These are phyloP conservation scores for Lanmaoa pseudosensibilis DNA, from an alignment of 768 basidiomycete species.

Conservation along the genomic window DNA sequence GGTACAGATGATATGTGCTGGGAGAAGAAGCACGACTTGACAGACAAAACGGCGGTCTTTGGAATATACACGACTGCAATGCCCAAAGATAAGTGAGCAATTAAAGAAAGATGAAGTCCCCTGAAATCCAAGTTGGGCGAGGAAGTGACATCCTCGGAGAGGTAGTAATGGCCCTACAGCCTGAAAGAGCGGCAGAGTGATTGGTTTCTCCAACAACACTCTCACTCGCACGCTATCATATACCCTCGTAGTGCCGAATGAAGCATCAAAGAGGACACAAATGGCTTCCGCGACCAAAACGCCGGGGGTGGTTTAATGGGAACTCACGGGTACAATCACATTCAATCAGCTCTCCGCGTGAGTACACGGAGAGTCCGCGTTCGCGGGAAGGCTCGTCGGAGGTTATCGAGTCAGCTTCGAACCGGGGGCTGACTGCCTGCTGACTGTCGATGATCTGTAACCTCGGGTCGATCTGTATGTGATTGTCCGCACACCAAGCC, in stretches of 20 bases:
- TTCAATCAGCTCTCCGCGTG: constrained; percentile 25
- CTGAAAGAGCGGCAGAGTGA: constrained; percentile 1
- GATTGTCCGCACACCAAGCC: constrained; percentile 50
- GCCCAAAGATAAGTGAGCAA: constrained; percentile 8
- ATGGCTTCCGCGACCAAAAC: constrained; percentile 4
- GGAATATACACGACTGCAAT: constrained; percentile 63
- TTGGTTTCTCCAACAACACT: neutral
- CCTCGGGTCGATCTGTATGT: constrained; percentile 46
- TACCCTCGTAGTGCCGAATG: neutral
- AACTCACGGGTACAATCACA: constrained; percentile 29
- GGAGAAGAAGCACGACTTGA: constrained; percentile 51
- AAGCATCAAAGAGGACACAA: neutral
- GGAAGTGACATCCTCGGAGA: constrained; percentile 4
- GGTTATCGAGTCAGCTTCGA: neutral
- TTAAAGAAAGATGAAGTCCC: neutral
- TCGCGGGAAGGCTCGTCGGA: constrained; percentile 12
- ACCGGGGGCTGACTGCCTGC: neutral
- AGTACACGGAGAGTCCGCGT: constrained; percentile 24
- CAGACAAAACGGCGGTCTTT: constrained; percentile 61
- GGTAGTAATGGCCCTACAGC: neutral
- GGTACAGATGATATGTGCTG: constrained; percentile 43
- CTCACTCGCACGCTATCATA: constrained; percentile 1
- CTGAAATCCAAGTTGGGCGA: neutral
- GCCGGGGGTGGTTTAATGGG: constrained; percentile 10
- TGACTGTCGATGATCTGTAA: constrained; percentile 35